phyloP scores from a whole-genome alignment of 2,329 filamentous ascomycete genomes.

The Paraphoma sp. region DNA sequence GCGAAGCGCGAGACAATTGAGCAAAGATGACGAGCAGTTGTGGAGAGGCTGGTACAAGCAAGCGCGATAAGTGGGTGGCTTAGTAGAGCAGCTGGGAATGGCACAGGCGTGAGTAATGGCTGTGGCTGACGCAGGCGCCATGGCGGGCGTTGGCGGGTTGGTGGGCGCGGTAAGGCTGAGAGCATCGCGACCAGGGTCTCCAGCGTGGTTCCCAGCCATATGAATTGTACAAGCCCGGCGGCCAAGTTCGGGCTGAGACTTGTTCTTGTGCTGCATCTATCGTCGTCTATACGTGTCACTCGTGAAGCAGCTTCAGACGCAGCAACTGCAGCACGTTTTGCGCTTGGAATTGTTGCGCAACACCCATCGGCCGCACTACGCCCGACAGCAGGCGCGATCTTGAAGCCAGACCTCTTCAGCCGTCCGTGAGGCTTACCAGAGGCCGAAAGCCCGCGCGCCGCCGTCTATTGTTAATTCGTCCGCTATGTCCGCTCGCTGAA shows the following conservation, averaged over 20 bases:
- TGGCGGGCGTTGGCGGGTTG: not conserved
- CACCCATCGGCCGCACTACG: not conserved
- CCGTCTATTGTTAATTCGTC: constrained; percentile 6
- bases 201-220: constrained; percentile 14
- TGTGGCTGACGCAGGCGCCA: constrained; percentile 4
- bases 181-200: constrained; percentile 4
- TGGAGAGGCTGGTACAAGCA: not conserved
- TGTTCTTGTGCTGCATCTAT: not conserved
- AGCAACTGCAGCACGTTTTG: not conserved
- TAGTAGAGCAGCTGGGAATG: constrained; percentile 8
- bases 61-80: not conserved
- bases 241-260: not conserved
- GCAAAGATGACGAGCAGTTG: not conserved
- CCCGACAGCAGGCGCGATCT: not conserved
- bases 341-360: not conserved
- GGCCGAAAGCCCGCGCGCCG: not conserved
- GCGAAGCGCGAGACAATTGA: too few species aligned
- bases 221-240: constrained; percentile 3
- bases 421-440: constrained; percentile 12
- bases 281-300: not conserved
- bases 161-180: constrained; percentile 19
- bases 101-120: constrained; percentile 5
- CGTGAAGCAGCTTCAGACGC: not conserved
- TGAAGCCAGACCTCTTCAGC: constrained; percentile 2
- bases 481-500: constrained; percentile 26